phyloP scores from a whole-genome alignment of 495 filamentous ascomycete species.

The Stereocaulon alpinum region DNA sequence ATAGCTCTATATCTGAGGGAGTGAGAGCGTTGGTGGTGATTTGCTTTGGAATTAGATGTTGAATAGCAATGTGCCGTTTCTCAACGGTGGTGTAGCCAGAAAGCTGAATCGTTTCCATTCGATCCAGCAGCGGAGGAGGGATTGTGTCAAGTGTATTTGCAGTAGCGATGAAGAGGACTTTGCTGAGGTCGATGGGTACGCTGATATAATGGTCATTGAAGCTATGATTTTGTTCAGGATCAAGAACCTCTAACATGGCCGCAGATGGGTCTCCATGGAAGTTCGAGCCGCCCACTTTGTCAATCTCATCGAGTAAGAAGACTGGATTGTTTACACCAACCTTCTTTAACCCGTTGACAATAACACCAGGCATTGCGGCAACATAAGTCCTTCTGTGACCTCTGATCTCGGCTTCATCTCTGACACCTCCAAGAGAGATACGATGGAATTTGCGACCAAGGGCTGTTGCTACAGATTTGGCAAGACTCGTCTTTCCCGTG shows the following conservation, averaged over 20 bases:
- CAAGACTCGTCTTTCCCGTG: conserved; percentile 91
- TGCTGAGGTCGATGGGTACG: conserved; percentile 90
- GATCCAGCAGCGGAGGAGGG: conserved; percentile 83
- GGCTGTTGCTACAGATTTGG: conserved; percentile 84
- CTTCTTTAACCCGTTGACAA: conserved; percentile 92
- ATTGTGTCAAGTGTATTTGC: conserved; percentile 96
- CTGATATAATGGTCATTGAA: conserved; percentile 97
- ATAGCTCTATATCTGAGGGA: conserved; percentile 60
- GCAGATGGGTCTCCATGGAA: conserved; percentile 95
- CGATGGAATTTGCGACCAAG: conserved; percentile 93
- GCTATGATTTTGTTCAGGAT: conserved; percentile 92
- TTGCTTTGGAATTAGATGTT: conserved; percentile 92
- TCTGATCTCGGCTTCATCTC: conserved; percentile 94
- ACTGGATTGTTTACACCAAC: conserved; percentile 94
- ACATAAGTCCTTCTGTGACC: conserved; percentile 96
- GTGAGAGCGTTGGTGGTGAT: conserved; percentile 69
- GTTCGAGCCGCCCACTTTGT: conserved; percentile 88
- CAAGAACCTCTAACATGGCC: conserved; percentile 97
- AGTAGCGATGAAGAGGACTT: conserved; percentile 97
- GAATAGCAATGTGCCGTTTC: conserved; percentile 89
- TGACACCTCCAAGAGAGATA: conserved; percentile 90
- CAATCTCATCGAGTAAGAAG: conserved; percentile 94
- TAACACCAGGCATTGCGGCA: conserved; percentile 93
- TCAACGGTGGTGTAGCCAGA: conserved; percentile 97
- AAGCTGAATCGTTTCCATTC: conserved; percentile 90